These are phyloP conservation scores for Gamarada debralockiae DNA, from an alignment of 495 filamentous ascomycete species.

Conservation along the genomic window DNA sequence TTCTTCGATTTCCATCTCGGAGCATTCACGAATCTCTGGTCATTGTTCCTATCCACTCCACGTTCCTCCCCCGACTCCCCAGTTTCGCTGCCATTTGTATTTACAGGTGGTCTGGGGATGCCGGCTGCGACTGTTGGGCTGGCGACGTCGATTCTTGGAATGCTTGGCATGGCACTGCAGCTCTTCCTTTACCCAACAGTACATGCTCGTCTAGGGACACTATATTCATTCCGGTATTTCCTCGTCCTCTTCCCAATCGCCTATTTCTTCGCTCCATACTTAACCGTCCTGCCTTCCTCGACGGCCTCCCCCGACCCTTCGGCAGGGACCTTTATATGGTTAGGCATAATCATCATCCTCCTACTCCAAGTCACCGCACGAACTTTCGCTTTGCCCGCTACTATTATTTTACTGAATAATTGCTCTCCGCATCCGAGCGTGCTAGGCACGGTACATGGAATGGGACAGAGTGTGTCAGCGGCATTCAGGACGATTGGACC, in stretches of 20 bases:
- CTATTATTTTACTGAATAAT: constrained; percentile 77
- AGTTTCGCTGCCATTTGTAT: constrained; percentile 51
- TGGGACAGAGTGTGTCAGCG: constrained; percentile 68
- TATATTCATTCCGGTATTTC: constrained; percentile 60
- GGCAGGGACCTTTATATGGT: constrained; percentile 61
- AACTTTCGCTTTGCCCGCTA: constrained; percentile 75
- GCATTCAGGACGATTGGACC: constrained; percentile 71
- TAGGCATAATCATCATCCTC: constrained; percentile 60
- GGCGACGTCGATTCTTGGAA: constrained; percentile 69
- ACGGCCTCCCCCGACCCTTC: constrained; percentile 53
- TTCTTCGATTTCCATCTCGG: constrained; percentile 70
- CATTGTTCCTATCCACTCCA: constrained; percentile 71
- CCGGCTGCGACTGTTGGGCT: constrained; percentile 70
- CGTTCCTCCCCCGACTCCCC: constrained; percentile 50
- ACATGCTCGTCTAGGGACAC: constrained; percentile 60
- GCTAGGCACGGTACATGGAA: constrained; percentile 74
- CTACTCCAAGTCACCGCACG: constrained; percentile 69
- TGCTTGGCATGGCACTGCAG: constrained; percentile 71
- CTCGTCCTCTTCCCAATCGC: constrained; percentile 67
- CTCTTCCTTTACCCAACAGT: constrained; percentile 69
- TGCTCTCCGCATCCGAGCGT: constrained; percentile 75
- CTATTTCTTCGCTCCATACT: constrained; percentile 67
- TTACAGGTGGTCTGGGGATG: constrained; percentile 76
- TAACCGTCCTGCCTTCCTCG: constrained; percentile 60
- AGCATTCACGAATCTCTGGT: constrained; percentile 78